Base-by-base conservation (phyloP, 2,329 filamentous ascomycete species). In the Fusarium clavum region DNA sequence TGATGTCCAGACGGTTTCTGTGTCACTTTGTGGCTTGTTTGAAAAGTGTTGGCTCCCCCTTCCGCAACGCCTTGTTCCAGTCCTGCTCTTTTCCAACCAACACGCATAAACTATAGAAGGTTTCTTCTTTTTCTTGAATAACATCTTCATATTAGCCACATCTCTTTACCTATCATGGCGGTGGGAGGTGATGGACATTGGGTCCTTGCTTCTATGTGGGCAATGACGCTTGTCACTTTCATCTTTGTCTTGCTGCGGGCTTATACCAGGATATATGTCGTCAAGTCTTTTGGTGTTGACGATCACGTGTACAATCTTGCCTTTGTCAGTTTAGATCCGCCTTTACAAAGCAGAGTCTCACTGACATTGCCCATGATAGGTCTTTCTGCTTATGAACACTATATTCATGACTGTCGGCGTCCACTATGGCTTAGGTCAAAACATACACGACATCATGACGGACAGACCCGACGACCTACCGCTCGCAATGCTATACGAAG, bases 391-490 rank as follows among this genome's bases (percentile, higher is more conserved):
- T 8, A 59, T 78, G 3, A 81, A 80, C 55, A 81, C 77, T 8
- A 61, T 77, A 18, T 77, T 81, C 55, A 75, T 73, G 18, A 75
- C 70, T 1, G 61, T 81, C 6, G 69, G 80, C 0, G 76, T 73
- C 4, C 18, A 64, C 0, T 75, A 79, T 47, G 81, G 81, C 46
- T 81, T 81, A 34, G 80, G 81, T 2, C 77, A 76, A 38, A 63
- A 73, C 13, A 73, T 79, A 24, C 16, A 27, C 65, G 62, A 73
- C 22, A 68, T 77, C 2, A 73, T 77, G 7, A 13, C 32, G 9
- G 73, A 76, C 10, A 16, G 57, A 5, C 38, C 45, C 4, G 61
- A 67, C 8, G 62, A 76, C 9, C 47, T 73, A 4, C 72, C 75
- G 3, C 44, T 69, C 2, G 78, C 79, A 1, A 70, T 72, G 20